Percentiles rank a stretch among this genome's conserved stretches.
These are phyloP conservation scores for Neofusicoccum ribis DNA, from an alignment of 2,329 filamentous ascomycete genomes.

Conservation along the genomic window DNA sequence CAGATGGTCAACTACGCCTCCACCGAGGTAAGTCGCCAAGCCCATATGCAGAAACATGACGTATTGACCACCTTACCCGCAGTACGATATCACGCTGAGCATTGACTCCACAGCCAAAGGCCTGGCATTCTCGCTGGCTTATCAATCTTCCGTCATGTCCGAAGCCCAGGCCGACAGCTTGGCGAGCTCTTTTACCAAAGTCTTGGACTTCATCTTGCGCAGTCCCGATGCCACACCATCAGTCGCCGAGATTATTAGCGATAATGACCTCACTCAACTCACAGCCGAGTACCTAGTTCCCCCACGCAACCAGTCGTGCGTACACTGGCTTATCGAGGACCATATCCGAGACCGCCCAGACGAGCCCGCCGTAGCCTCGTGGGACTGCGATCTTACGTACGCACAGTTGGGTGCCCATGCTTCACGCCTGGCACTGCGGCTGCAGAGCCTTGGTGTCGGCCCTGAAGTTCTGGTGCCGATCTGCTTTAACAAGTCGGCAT, in stretches of 20 bases:
- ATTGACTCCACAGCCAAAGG: background rate
- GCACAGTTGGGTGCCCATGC: slow-evolving; percentile 30
- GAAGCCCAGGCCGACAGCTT: background rate
- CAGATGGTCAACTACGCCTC: background rate
- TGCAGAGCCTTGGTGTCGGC: slow-evolving; percentile 32
- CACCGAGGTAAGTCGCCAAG: background rate
- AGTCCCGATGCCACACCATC: background rate
- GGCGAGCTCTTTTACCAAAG: background rate
- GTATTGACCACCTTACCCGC: slow-evolving; percentile 26
- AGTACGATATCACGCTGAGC: background rate
- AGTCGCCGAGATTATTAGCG: background rate
- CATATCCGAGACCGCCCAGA: slow-evolving; percentile 23
- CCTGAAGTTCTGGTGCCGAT: slow-evolving; percentile 37
- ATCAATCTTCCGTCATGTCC: background rate
- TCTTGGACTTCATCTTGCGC: background rate
- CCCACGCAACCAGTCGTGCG: background rate
- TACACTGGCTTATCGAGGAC: background rate
- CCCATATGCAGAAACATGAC: background rate
- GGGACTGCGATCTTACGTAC: slow-evolving; percentile 36
- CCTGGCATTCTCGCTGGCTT: background rate
- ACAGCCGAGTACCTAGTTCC: background rate
- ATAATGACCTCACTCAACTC: background rate
- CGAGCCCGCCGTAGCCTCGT: slow-evolving; percentile 33
- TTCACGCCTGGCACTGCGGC: slow-evolving; percentile 31
- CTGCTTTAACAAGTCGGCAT: slow-evolving; percentile 31